Conservation (phyloP, 2,329 filamentous ascomycete genomes). For the Aspergillus proliferans region DNA sequence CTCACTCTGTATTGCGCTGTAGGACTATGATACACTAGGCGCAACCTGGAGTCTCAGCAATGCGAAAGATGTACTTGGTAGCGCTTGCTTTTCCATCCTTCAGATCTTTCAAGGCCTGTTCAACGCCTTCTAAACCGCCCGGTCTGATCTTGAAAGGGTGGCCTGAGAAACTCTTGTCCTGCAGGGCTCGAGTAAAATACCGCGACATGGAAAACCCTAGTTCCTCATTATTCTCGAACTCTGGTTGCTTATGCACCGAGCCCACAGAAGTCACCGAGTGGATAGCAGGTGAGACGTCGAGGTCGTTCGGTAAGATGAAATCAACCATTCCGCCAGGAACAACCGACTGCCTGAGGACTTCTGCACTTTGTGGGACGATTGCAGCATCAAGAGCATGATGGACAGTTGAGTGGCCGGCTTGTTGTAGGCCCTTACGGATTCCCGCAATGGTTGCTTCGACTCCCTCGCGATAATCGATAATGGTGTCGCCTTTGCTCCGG, state of each 20-base stretch:
- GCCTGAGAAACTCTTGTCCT: conserved; percentile 44
- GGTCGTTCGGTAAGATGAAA: not conserved
- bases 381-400: not conserved
- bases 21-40: not conserved
- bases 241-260: conserved; percentile 10
- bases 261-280: too few relatives aligned
- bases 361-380: not conserved
- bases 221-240: conserved; percentile 34
- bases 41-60: conserved; percentile 43
- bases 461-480: too few relatives aligned
- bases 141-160: conserved; percentile 48
- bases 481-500: conserved; percentile 21
- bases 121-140: conserved; percentile 50
- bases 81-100: conserved; percentile 56
- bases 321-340: not conserved
- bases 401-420: not conserved
- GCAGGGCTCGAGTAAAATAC: conserved; percentile 42
- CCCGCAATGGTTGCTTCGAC: too few relatives aligned
- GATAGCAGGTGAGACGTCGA: too few relatives aligned
- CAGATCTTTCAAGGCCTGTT: conserved; percentile 50
- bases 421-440: not conserved
- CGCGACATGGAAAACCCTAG: conserved; percentile 11
- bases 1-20: too few relatives aligned
- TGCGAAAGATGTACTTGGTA: conserved; percentile 58
- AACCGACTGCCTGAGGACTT: not conserved